Percentiles rank a stretch among this genome's conserved stretches.
Conservation (phyloP, 2,329 filamentous ascomycete species). For the Pseudogymnoascus sp. region DNA sequence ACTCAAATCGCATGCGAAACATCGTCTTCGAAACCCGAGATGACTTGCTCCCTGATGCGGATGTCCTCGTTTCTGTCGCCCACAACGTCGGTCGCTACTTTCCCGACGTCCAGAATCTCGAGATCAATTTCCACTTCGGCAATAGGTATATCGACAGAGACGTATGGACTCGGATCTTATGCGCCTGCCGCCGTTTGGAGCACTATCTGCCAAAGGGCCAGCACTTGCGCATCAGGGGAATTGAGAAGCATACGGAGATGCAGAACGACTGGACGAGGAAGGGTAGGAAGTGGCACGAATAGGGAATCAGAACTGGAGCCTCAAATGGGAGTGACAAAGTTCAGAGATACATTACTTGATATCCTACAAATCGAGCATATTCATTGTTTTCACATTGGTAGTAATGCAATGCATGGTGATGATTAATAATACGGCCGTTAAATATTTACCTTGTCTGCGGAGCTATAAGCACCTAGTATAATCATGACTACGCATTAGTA, state of each 20-base stretch:
- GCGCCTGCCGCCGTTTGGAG: background rate
- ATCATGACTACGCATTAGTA: constrained; percentile 4
- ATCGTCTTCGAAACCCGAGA: background rate
- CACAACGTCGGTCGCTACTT: constrained; percentile 5
- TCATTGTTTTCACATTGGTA: background rate
- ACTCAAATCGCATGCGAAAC: background rate
- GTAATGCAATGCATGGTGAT: constrained; percentile 4
- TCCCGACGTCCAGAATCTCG: constrained; percentile 6
- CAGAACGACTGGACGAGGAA: constrained; percentile 1
- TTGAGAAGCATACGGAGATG: constrained; percentile 5
- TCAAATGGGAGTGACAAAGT: background rate
- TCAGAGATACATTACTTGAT: constrained; percentile 9
- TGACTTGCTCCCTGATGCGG: background rate
- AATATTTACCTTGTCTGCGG: background rate
- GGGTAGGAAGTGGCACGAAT: constrained; percentile 9
- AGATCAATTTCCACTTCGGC: constrained; percentile 5
- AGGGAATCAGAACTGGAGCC: background rate
- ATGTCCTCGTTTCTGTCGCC: constrained; percentile 1
- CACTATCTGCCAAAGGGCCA: background rate
- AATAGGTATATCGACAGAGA: background rate
- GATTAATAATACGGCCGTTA: background rate
- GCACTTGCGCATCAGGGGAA: constrained; percentile 3
- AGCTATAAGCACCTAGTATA: background rate
- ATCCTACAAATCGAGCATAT: constrained; percentile 6
- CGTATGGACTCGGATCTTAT: background rate